Percentiles rank a stretch among this genome's conserved stretches.
These are phyloP conservation scores for Apiospora kogelbergensis DNA, from an alignment of 2,329 filamentous ascomycete species.

Conservation along the genomic window DNA sequence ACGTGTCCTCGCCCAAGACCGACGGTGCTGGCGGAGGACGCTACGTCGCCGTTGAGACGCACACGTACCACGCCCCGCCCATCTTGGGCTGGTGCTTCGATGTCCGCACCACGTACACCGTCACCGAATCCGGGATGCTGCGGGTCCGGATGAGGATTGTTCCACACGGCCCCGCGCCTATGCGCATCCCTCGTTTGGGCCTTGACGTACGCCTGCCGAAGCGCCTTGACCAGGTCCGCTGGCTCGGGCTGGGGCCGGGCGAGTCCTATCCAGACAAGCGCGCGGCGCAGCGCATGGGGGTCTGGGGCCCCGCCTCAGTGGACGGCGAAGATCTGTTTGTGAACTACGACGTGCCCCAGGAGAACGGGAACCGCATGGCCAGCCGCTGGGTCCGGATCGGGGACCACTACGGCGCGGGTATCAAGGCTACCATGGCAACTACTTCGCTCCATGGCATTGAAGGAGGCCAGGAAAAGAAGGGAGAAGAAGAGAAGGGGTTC, in stretches of 20 bases:
- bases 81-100: conserved; percentile 61
- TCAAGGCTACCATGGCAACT: conserved; percentile 24
- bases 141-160: conserved; percentile 44
- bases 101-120: conserved; percentile 50
- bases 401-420: conserved; percentile 26
- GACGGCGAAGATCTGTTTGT: conserved; percentile 51
- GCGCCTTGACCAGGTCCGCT: conserved; percentile 48
- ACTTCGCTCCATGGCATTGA: neutral
- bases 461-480: neutral
- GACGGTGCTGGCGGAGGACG: conserved; percentile 13
- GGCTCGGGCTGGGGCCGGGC: conserved; percentile 64
- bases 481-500: neutral
- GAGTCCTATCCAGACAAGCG: conserved; percentile 66
- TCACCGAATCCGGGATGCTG: conserved; percentile 45
- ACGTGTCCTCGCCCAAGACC: conserved; percentile 22
- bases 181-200: conserved; percentile 61
- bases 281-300: conserved; percentile 51
- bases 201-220: conserved; percentile 53
- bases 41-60: conserved; percentile 38
- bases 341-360: conserved; percentile 67
- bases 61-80: conserved; percentile 55
- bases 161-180: conserved; percentile 49
- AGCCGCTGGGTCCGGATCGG: conserved; percentile 53
- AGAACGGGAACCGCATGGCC: conserved; percentile 63
- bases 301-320: conserved; percentile 35